Evolutionary conservation across 495 filamentous ascomycete species (phyloP).

Genomic region (Penicillium arizonense): DNA sequence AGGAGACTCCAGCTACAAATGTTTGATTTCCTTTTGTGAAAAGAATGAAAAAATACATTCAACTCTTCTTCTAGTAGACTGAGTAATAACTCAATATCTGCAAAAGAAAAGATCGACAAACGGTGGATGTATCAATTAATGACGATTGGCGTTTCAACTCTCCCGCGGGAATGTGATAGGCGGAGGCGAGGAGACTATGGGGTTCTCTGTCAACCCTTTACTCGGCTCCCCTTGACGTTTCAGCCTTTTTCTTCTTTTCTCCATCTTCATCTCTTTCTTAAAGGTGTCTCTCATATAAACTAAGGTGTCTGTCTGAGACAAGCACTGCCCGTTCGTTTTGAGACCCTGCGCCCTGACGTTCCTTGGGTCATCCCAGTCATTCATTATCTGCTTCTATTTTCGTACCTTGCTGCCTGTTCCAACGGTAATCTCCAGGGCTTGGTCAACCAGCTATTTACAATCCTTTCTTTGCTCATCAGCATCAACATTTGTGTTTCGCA

Average conservation of each 20-base stretch:
- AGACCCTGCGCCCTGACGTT: not conserved
- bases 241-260: conserved; percentile 9
- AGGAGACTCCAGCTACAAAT: conserved; percentile 32
- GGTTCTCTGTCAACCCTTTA: conserved; percentile 15
- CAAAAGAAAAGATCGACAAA: conserved; percentile 23
- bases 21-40: conserved; percentile 30
- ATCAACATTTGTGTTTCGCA: not conserved
- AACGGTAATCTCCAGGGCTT: too few relatives aligned
- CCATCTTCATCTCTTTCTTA: not conserved
- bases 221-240: conserved; percentile 21
- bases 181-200: conserved; percentile 4
- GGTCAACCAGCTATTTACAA: too few relatives aligned
- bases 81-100: not conserved
- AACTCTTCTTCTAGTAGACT: conserved; percentile 5
- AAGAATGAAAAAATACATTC: conserved; percentile 19
- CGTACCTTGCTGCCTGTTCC: conserved; percentile 2
- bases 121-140: conserved; percentile 23
- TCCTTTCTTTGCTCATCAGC: not conserved
- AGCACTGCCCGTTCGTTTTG: not conserved
- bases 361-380: not conserved
- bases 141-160: conserved; percentile 21
- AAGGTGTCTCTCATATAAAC: not conserved
- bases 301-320: not conserved
- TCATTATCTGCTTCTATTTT: conserved; percentile 1
- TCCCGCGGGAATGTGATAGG: conserved; percentile 24